phyloP scores from a whole-genome alignment of 768 basidiomycete genomes.

The Pholiota microspora region DNA sequence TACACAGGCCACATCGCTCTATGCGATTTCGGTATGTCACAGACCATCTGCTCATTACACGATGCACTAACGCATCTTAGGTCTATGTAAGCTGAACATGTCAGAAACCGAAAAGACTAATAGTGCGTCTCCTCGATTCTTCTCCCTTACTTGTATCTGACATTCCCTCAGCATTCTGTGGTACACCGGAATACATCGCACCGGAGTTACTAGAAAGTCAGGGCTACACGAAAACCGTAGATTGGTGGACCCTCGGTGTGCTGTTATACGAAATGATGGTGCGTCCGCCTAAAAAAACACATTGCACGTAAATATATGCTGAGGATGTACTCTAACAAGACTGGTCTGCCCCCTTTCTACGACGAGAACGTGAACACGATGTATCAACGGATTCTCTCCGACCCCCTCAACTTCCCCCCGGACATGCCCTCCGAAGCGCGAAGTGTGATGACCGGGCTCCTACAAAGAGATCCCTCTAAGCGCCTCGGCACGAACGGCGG shows the following conservation, averaged over 20 bases:
- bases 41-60: neutral
- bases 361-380: slow-evolving; percentile 98
- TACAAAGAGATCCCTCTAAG: slow-evolving; percentile 84
- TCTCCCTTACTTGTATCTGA: neutral
- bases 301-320: neutral
- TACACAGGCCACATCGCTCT: slow-evolving; percentile 98
- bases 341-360: slow-evolving; percentile 97
- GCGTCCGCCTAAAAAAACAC: slow-evolving; percentile 7
- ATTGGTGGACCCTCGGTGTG: slow-evolving; percentile 99
- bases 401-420: slow-evolving; percentile 88
- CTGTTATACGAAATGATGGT: slow-evolving; percentile 98
- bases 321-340: slow-evolving; percentile 40
- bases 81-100: slow-evolving; percentile 96
- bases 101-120: slow-evolving; percentile 97
- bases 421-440: slow-evolving; percentile 88
- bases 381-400: slow-evolving; percentile 93
- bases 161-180: slow-evolving; percentile 77
- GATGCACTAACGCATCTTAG: slow-evolving; percentile 25
- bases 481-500: slow-evolving; percentile 92
- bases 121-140: slow-evolving; percentile 48
- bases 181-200: slow-evolving; percentile 98
- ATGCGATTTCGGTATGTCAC: slow-evolving; percentile 82
- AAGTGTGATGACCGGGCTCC: slow-evolving; percentile 83
- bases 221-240: slow-evolving; percentile 97
- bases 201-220: slow-evolving; percentile 95